Evolutionary conservation across 2,329 filamentous ascomycete genomes (phyloP).

Genomic region (Anisogramma anomala): DNA sequence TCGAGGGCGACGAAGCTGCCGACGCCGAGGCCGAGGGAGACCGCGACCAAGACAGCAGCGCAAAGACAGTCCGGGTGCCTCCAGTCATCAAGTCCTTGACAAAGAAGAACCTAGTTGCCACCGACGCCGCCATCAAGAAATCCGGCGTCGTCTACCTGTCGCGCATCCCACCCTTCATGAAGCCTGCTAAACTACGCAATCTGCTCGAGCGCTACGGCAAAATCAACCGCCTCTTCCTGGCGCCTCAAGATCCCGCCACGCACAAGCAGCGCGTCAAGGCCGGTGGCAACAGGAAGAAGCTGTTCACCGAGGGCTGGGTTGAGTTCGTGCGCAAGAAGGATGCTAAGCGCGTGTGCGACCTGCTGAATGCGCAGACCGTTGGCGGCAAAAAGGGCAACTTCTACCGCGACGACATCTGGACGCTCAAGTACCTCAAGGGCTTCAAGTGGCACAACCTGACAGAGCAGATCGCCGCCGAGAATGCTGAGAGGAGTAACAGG

Average conservation of each 20-base stretch:
- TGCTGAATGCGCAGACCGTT: conserved; percentile 66
- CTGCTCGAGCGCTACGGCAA: conserved; percentile 64
- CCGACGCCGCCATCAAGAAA: conserved; percentile 53
- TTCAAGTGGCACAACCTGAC: conserved; percentile 73
- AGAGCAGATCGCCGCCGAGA: conserved; percentile 70
- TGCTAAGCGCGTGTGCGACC: conserved; percentile 63
- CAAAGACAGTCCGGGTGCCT: conserved; percentile 1
- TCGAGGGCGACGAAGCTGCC: conserved; percentile 12
- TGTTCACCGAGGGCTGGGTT: conserved; percentile 78
- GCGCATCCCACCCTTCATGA: conserved; percentile 80
- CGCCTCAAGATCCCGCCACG: conserved; percentile 58
- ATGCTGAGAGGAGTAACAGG: conserved; percentile 64
- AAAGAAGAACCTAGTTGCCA: conserved; percentile 56
- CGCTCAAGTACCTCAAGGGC: conserved; percentile 65
- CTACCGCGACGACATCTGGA: conserved; percentile 83
- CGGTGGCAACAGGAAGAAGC: conserved; percentile 73
- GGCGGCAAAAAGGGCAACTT: conserved; percentile 75
- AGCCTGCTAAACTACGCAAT: conserved; percentile 63
- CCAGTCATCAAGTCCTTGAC: conserved; percentile 35
- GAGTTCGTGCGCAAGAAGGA: conserved; percentile 68
- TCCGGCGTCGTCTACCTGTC: conserved; percentile 78
- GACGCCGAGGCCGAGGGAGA: conserved; percentile 12
- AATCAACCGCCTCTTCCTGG: conserved; percentile 68
- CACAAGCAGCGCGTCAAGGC: conserved; percentile 55
- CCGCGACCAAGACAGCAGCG: conserved; percentile 21